Percentiles rank a stretch among this genome's conserved stretches.
phyloP scores from a whole-genome alignment of 2,329 filamentous ascomycete genomes.

The Penicillium sp. region DNA sequence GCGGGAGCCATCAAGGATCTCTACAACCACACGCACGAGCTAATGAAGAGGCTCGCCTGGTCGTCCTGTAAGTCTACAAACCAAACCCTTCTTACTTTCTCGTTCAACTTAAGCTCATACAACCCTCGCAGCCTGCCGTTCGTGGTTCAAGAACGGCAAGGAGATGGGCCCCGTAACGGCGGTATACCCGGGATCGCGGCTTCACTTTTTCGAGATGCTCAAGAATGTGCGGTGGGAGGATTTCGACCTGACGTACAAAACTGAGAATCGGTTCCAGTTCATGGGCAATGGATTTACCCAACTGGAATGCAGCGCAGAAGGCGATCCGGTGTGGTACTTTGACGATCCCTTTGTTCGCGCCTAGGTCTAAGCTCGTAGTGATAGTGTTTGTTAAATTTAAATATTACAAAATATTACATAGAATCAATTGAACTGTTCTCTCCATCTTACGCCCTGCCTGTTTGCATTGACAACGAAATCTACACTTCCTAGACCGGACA shows the following conservation, averaged over 20 bases:
- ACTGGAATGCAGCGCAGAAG: slow-evolving; percentile 7
- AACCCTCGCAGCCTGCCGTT: background rate
- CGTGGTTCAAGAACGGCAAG: slow-evolving; percentile 15
- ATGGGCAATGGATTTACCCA: slow-evolving; percentile 17
- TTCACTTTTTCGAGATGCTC: slow-evolving; percentile 17
- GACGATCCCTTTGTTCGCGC: background rate
- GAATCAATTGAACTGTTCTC: too few species aligned
- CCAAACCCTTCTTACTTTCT: too few species aligned
- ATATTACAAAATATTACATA: too few species aligned
- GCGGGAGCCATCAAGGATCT: background rate
- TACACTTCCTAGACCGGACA: too few species aligned
- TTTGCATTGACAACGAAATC: too few species aligned
- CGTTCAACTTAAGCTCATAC: too few species aligned
- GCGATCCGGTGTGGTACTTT: background rate
- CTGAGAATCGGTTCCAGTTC: slow-evolving; percentile 15
- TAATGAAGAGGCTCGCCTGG: background rate
- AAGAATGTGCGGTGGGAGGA: slow-evolving; percentile 13
- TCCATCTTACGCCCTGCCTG: too few species aligned
- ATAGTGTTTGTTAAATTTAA: too few species aligned
- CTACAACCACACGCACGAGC: background rate
- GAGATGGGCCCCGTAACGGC: slow-evolving; percentile 16
- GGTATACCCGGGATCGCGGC: slow-evolving; percentile 19
- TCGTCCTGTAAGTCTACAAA: too few species aligned
- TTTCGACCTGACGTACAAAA: slow-evolving; percentile 16
- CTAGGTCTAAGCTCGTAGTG: too few species aligned